Evolutionary conservation across 768 basidiomycete species (phyloP).

Genomic region (Piloderma croceum): DNA sequence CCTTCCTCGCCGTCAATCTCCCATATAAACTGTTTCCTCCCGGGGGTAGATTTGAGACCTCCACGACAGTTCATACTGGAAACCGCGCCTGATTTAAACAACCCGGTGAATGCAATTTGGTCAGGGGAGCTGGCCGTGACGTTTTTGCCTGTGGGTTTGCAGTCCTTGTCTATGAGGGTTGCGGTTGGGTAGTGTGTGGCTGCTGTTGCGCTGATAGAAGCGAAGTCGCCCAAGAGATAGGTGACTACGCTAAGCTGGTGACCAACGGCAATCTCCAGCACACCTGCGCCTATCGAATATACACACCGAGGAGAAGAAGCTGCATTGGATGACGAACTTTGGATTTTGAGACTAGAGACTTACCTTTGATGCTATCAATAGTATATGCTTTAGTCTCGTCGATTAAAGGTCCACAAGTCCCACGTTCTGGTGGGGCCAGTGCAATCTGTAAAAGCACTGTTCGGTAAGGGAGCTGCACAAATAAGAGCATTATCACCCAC

Average conservation of each 20-base stretch:
- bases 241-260: conserved; percentile 14
- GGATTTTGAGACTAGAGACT: background rate
- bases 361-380: conserved; percentile 3
- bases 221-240: conserved; percentile 14
- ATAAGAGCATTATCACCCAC: conserved; percentile 1
- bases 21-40: conserved; percentile 25
- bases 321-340: too few species aligned
- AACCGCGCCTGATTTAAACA: conserved; percentile 13
- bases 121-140: conserved; percentile 4
- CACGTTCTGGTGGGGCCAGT: conserved; percentile 5
- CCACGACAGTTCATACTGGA: conserved; percentile 21
- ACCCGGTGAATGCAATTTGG: conserved; percentile 15
- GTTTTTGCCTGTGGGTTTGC: conserved; percentile 13
- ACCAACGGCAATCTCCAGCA: conserved; percentile 13
- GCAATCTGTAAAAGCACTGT: conserved; percentile 5
- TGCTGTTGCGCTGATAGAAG: conserved; percentile 9
- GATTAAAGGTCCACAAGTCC: conserved; percentile 13
- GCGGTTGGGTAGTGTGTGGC: conserved; percentile 10
- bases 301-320: too few species aligned
- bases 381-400: conserved; percentile 9
- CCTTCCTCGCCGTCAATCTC: conserved; percentile 32
- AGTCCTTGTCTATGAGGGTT: conserved; percentile 9
- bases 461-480: background rate
- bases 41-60: conserved; percentile 16
- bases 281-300: conserved; percentile 11